These are phyloP conservation scores for Agapanthus africanus DNA, from an alignment of 106 monocot genomes.

Conservation along the genomic window DNA sequence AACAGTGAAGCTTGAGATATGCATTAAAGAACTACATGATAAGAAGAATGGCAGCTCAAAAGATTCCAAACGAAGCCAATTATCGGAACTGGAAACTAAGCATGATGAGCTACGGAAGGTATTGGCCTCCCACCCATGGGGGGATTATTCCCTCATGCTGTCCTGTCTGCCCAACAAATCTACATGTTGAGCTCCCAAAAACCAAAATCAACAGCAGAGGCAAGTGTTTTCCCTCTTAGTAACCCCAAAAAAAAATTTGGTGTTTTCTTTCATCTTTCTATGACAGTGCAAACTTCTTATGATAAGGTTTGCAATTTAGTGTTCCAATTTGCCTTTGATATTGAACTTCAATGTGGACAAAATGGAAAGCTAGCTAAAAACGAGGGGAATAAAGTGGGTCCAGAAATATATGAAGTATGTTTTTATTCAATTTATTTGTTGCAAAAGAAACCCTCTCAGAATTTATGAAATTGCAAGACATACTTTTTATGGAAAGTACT, in stretches of 20 bases:
- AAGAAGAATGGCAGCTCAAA: conserved; percentile 8
- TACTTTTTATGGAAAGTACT: too few species aligned
- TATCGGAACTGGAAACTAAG: conserved; percentile 35
- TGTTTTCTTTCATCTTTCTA: neutral
- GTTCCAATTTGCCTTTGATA: too few species aligned
- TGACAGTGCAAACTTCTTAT: too few species aligned
- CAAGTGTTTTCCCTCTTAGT: too few species aligned
- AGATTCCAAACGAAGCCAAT: conserved; percentile 19
- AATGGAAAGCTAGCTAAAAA: too few species aligned
- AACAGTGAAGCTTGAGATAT: conserved; percentile 41
- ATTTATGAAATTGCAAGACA: too few species aligned
- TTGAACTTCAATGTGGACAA: too few species aligned
- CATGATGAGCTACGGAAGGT: conserved; percentile 57
- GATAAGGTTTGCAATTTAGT: too few species aligned
- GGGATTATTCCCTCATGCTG: conserved; percentile 62
- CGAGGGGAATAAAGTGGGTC: too few species aligned
- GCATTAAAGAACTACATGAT: conserved; percentile 2
- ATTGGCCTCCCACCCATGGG: conserved; percentile 35
- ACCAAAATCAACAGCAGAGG: conserved; percentile 42
- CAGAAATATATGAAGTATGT: too few species aligned
- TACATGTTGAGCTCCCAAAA: conserved; percentile 27
- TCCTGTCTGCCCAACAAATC: conserved; percentile 54
- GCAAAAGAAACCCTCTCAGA: too few species aligned
- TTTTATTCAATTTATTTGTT: too few species aligned
- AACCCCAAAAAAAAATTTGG: conserved; percentile 41